These are phyloP conservation scores for Globisporangium megalacanthum DNA, from an alignment of 352 stramenopile genomes.

Conservation along the genomic window DNA sequence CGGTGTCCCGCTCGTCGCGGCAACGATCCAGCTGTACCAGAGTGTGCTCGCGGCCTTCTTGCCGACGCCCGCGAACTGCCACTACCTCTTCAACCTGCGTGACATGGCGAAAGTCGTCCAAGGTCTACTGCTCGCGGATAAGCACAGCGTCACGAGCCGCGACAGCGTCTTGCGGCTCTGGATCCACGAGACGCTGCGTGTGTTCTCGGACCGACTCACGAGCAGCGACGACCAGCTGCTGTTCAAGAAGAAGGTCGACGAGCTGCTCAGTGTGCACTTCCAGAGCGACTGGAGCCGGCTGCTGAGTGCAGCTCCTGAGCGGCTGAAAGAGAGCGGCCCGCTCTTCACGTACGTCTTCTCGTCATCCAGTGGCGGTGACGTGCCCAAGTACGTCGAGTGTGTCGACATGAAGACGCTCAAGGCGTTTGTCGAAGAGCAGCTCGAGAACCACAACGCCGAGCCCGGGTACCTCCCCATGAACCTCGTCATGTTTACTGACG, in stretches of 20 bases:
- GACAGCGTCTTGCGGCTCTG: conserved; percentile 82
- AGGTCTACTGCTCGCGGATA: conserved; percentile 70
- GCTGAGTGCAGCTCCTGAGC: conserved; percentile 46
- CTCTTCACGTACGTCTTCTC: conserved; percentile 83
- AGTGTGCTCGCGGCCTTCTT: conserved; percentile 79
- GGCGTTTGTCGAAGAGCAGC: conserved; percentile 84
- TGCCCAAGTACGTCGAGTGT: conserved; percentile 67
- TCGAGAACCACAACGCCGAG: conserved; percentile 90
- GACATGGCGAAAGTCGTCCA: conserved; percentile 90
- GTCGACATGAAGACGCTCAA: conserved; percentile 86
- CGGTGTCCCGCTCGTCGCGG: conserved; percentile 54
- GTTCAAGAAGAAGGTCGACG: conserved; percentile 86
- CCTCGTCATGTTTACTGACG: conserved; percentile 89
- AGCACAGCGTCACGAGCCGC: conserved; percentile 58
- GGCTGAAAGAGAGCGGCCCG: conserved; percentile 73
- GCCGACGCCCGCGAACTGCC: conserved; percentile 85
- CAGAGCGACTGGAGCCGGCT: conserved; percentile 74
- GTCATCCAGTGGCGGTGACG: conserved; percentile 22
- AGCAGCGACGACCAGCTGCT: conserved; percentile 81
- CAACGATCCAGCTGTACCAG: conserved; percentile 87
- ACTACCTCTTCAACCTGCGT: conserved; percentile 88
- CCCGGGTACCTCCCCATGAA: conserved; percentile 87
- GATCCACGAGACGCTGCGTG: conserved; percentile 87
- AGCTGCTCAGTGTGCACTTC: conserved; percentile 69
- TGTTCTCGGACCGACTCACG: conserved; percentile 91